These are phyloP conservation scores for Arxiozyma slooffiae DNA, from an alignment of 1,139 yeast genomes.

Conservation along the genomic window DNA sequence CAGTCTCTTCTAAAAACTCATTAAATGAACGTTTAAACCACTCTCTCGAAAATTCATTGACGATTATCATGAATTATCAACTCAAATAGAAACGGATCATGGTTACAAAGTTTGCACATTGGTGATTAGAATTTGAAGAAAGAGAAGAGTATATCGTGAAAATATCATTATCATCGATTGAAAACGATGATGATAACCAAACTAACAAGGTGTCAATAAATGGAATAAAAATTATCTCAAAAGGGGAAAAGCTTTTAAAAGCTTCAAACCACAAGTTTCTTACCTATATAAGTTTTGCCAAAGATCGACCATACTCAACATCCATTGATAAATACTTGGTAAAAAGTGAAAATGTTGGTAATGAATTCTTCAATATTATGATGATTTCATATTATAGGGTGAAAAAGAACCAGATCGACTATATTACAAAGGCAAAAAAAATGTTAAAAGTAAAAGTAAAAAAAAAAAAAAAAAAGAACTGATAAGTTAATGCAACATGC, in stretches of 20 bases:
- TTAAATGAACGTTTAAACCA: not conserved
- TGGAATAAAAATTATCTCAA: not conserved
- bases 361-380: slow-evolving; percentile 1
- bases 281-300: not conserved
- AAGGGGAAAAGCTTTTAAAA: not conserved
- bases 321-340: not conserved
- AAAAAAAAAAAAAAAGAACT: too few relatives aligned
- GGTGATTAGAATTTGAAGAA: slow-evolving; percentile 23
- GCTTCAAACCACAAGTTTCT: slow-evolving; percentile 4
- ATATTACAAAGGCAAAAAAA: too few relatives aligned
- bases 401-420: not conserved
- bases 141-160: slow-evolving; percentile 18
- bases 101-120: slow-evolving; percentile 17
- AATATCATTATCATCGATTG: not conserved
- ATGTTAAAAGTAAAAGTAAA: too few relatives aligned
- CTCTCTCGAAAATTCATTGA: not conserved
- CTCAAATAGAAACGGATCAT: slow-evolving; percentile 4
- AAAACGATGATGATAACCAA: not conserved
- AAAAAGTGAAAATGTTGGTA: not conserved
- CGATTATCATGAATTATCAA: not conserved
- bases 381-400: not conserved
- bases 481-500: too few relatives aligned
- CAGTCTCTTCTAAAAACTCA: not conserved
- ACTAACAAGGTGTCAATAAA: not conserved
- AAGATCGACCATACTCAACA: not conserved